Conservation (phyloP, 1,284 basidiomycete genomes). For the Ganoderma meredithae region DNA sequence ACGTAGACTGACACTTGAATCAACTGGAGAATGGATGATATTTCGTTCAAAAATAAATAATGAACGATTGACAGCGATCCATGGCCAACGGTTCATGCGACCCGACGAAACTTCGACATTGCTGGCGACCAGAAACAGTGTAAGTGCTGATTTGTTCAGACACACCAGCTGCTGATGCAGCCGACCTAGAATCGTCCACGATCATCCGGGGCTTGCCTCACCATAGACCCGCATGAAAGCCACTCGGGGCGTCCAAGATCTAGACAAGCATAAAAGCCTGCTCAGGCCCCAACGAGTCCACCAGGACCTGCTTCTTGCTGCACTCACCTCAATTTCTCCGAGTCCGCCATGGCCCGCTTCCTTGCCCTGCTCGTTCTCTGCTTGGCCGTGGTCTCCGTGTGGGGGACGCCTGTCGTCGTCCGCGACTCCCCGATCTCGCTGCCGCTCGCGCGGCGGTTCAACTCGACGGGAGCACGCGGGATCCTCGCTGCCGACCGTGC, state of each 20-base stretch:
- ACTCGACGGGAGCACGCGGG: constrained; percentile 30
- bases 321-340: background rate
- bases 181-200: background rate
- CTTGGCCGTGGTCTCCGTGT: background rate
- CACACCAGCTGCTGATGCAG: background rate
- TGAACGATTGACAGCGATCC: background rate
- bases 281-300: background rate
- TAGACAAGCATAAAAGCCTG: background rate
- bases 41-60: no score
- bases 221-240: background rate
- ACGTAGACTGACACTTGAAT: background rate
- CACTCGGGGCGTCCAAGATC: background rate
- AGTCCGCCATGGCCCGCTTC: background rate
- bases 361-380: background rate
- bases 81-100: background rate
- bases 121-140: background rate
- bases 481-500: constrained; percentile 35
- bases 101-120: background rate
- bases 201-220: background rate
- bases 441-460: constrained; percentile 36
- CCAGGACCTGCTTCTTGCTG: background rate
- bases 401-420: background rate
- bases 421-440: constrained; percentile 25
- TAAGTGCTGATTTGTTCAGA: background rate
- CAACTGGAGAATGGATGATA: background rate